A percentile compares a stretch with the other conserved stretches of the same genome.
Evolutionary conservation across 768 basidiomycete genomes (phyloP).

Genomic region (Cyathus striatus): DNA sequence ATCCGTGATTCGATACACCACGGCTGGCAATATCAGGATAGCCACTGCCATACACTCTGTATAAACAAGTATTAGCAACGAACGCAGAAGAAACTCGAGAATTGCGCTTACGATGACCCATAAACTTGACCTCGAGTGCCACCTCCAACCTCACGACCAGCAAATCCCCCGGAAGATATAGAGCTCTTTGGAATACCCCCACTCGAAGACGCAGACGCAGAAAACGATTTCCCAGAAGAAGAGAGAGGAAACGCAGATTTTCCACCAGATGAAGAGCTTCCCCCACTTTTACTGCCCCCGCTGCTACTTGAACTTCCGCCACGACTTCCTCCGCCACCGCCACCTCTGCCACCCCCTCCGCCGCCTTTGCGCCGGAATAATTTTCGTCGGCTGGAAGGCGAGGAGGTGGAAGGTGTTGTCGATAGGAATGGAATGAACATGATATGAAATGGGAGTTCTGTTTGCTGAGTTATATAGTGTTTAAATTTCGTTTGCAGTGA

Average conservation of each 20-base stretch:
- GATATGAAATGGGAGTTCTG: too few relatives aligned
- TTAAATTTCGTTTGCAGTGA: too few relatives aligned
- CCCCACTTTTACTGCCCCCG: slow-evolving; percentile 2
- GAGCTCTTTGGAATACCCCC: slow-evolving; percentile 16
- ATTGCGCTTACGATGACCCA: slow-evolving; percentile 23
- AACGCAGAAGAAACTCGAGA: background rate
- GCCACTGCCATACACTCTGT: slow-evolving; percentile 54
- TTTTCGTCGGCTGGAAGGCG: too few relatives aligned
- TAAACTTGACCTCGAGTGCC: slow-evolving; percentile 35
- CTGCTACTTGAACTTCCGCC: background rate
- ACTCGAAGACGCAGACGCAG: slow-evolving; percentile 10
- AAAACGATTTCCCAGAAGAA: slow-evolving; percentile 4
- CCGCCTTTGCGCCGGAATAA: slow-evolving; percentile 5
- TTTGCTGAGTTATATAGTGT: too few relatives aligned
- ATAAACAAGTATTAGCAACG: slow-evolving; percentile 3
- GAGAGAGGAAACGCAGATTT: background rate
- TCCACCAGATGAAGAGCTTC: background rate
- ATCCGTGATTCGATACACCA: slow-evolving; percentile 42
- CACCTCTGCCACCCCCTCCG: background rate
- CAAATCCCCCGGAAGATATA: slow-evolving; percentile 39
- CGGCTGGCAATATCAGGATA: slow-evolving; percentile 42
- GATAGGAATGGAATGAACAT: too few relatives aligned
- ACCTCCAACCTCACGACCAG: slow-evolving; percentile 44
- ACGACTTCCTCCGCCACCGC: slow-evolving; percentile 12
- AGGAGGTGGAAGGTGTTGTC: too few relatives aligned